These are phyloP conservation scores for Globisporangium paddicum DNA, from an alignment of 352 stramenopile genomes.

Conservation along the genomic window DNA sequence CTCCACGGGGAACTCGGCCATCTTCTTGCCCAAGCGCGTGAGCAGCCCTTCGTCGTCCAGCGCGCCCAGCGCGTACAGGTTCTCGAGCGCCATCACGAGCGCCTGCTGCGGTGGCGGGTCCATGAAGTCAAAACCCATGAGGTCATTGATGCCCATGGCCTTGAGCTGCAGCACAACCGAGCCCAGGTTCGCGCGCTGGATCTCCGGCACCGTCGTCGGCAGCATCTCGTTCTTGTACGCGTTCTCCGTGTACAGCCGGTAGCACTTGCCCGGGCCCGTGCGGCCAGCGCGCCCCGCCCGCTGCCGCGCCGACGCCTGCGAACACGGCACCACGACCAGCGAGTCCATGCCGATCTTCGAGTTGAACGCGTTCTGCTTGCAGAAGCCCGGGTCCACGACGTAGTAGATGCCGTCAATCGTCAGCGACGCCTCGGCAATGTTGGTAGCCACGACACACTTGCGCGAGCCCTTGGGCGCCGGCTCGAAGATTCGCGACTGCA, in stretches of 20 bases:
- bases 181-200: conserved; percentile 98
- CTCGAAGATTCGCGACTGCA: conserved; percentile 99
- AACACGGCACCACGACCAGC: conserved; percentile 98
- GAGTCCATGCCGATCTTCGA: conserved; percentile 99
- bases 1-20: conserved; percentile 99
- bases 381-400: conserved; percentile 93
- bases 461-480: conserved; percentile 92
- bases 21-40: conserved; percentile 95
- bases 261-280: conserved; percentile 99
- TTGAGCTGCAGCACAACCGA: conserved; percentile 99
- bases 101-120: conserved; percentile 97
- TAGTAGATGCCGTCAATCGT: conserved; percentile 99
- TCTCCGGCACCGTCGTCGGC: conserved; percentile 97
- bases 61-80: conserved; percentile 96
- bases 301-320: conserved; percentile 96
- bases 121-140: conserved; percentile 99
- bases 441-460: conserved; percentile 99
- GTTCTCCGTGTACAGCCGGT: conserved; percentile 98
- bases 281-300: conserved; percentile 95
- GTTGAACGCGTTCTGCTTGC: conserved; percentile 99
- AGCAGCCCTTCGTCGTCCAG: conserved; percentile 96
- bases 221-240: conserved; percentile 98
- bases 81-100: conserved; percentile 96
- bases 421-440: conserved; percentile 99
- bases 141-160: conserved; percentile 99